Evolutionary conservation across 371 early-diverging fungal genomes (phyloP).

Genomic region (Mucor sp.): DNA sequence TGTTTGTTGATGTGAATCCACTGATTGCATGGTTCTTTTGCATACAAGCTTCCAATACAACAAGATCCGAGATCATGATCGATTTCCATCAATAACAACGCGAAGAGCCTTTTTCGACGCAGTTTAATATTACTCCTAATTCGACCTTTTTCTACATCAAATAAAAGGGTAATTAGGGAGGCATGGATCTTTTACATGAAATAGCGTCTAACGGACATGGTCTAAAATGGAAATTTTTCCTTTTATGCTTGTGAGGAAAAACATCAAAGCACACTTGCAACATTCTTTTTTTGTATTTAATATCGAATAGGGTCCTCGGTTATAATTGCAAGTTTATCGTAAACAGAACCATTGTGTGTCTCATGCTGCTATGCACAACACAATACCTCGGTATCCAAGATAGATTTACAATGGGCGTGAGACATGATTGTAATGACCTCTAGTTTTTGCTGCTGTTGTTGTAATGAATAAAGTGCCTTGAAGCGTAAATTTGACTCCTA

Average conservation of each 20-base stretch:
- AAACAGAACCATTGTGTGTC: not conserved
- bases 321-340: not conserved
- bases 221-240: slow-evolving; percentile 1
- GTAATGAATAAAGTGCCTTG: not conserved
- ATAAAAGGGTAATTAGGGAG: not conserved
- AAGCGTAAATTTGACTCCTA: not conserved
- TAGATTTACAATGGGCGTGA: not conserved
- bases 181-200: not conserved
- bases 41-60: not conserved
- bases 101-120: not conserved
- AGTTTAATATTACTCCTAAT: not conserved
- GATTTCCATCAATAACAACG: not conserved
- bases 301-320: not conserved
- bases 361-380: not conserved
- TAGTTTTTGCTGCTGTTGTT: not conserved
- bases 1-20: not conserved
- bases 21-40: not conserved
- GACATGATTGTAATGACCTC: not conserved
- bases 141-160: not conserved
- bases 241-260: not conserved
- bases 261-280: slow-evolving; percentile 4
- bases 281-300: slow-evolving; percentile 1
- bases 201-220: not conserved
- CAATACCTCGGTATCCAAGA: not conserved
- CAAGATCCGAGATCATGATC: not conserved